Base-by-base conservation (phyloP, 2,329 filamentous ascomycete genomes). In the Simplicillium aogashimaense region DNA sequence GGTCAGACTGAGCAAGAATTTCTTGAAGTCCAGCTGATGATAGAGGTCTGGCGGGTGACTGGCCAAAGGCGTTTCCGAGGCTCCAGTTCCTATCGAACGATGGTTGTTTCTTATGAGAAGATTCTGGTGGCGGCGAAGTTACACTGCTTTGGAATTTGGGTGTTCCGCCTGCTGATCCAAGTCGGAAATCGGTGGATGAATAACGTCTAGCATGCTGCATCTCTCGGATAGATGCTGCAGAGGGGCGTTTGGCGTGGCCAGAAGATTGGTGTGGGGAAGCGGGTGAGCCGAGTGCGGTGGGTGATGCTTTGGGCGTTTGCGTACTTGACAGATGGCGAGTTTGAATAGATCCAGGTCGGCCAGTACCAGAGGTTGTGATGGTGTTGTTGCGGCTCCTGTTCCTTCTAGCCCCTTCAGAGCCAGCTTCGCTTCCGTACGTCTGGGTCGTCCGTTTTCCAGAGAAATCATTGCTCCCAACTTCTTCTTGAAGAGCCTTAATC, bases 401-500 rank as follows among this genome's bases (percentile, higher is more conserved):
- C 36, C 66, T 63, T 44, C 64, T 64, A 20, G 59, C 58, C 39
- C 70, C 71, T 41, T 81, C 77, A 2, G 72, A 74, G 16, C 72
- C 75, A 33, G 66, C 65, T 32, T 81, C 77, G 53, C 74, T 78
- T 36, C 69, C 74, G 53, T 75, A 76, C 2, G 66, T 70, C 42
- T 68, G 67, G 1, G 74, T 79, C 36, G 69, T 74, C 38, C 74
- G 66, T 43, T 71, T 66, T 10, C 65, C 67, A 18, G 60, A 47
- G 13, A 55, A 42, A 7, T 58, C 61, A 35, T 49, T 50, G 35
- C 74, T 73, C 47, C 76, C 82, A 33, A 92, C 81, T 59, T 95
- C 87, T 53, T 94, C 86, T 57, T 97, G 90, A 47, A 97, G 72
- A 3, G 78, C 70, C 61, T 94, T 94, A 59, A 97, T 89, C 62